A percentile compares a stretch with the other conserved stretches of the same genome.
Conservation (phyloP, 176 grass and related monocot species). For the Oryza meridionalis region DNA sequence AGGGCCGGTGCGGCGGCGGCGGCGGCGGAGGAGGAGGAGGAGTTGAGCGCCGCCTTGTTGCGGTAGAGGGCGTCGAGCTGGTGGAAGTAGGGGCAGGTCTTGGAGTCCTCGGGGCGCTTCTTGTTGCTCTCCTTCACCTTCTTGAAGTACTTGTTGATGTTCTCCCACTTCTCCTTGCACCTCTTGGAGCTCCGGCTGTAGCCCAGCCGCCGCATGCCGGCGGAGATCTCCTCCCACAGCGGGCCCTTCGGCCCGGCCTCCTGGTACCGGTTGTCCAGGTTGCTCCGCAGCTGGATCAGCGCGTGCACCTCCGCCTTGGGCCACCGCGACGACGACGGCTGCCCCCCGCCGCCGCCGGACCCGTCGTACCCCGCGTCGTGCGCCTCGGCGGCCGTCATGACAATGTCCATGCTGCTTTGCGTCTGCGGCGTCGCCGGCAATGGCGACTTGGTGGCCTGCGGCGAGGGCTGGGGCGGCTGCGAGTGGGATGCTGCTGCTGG, state of each 20-base stretch:
- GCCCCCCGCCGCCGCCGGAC: slow-evolving; percentile 31
- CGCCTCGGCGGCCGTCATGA: slow-evolving; percentile 33
- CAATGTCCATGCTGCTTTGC: slow-evolving; percentile 55
- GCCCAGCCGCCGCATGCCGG: slow-evolving; percentile 69
- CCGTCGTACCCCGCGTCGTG: slow-evolving; percentile 52
- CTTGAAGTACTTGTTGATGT: slow-evolving; percentile 99
- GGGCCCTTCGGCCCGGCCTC: slow-evolving; percentile 90
- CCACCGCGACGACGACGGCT: slow-evolving; percentile 75
- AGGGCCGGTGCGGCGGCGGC: not conserved
- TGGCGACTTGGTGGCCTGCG: slow-evolving; percentile 39
- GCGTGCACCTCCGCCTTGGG: slow-evolving; percentile 96
- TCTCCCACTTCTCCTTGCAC: slow-evolving; percentile 99
- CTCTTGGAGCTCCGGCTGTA: slow-evolving; percentile 86
- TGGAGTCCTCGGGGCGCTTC: slow-evolving; percentile 91
- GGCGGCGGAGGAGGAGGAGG: not conserved
- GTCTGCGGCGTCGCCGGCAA: slow-evolving; percentile 23
- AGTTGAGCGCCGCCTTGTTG: slow-evolving; percentile 55
- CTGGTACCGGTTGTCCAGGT: slow-evolving; percentile 80
- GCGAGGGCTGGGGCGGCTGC: slow-evolving; percentile 39
- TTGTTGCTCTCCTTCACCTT: slow-evolving; percentile 99
- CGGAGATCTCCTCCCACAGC: slow-evolving; percentile 98
- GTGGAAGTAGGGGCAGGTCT: slow-evolving; percentile 99
- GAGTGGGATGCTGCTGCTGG: not conserved
- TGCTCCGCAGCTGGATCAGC: slow-evolving; percentile 82
- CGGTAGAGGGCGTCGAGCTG: slow-evolving; percentile 96